Percentiles rank a stretch among this genome's conserved stretches.
Conservation (phyloP, 495 filamentous ascomycete species). For the Chaetomium cochliodes region DNA sequence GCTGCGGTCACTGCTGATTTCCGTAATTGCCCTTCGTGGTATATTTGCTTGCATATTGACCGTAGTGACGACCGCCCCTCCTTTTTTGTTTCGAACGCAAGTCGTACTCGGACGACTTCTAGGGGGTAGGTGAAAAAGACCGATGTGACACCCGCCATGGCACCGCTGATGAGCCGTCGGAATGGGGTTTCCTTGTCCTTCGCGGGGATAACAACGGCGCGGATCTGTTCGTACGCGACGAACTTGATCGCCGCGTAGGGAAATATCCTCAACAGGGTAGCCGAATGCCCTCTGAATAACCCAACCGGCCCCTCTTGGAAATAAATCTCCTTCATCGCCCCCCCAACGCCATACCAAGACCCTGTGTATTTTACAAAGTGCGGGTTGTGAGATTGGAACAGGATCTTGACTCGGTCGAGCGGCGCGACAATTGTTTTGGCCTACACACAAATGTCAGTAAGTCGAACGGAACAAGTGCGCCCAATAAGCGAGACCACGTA, state of each 20-base stretch:
- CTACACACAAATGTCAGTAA: slow-evolving; percentile 43
- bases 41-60: slow-evolving; percentile 78
- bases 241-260: slow-evolving; percentile 98
- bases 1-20: slow-evolving; percentile 21
- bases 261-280: slow-evolving; percentile 90
- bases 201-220: slow-evolving; percentile 66
- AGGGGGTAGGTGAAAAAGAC: slow-evolving; percentile 96
- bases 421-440: slow-evolving; percentile 95
- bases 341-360: slow-evolving; percentile 74
- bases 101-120: slow-evolving; percentile 85
- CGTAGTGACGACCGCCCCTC: slow-evolving; percentile 63
- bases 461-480: not conserved
- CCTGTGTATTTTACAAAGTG: slow-evolving; percentile 90
- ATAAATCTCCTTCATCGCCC: slow-evolving; percentile 82
- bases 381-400: slow-evolving; percentile 94
- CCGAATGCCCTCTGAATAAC: slow-evolving; percentile 89
- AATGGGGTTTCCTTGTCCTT: slow-evolving; percentile 73
- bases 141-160: slow-evolving; percentile 78
- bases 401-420: slow-evolving; percentile 96
- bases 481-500: slow-evolving; percentile 42
- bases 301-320: slow-evolving; percentile 67
- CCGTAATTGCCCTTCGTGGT: slow-evolving; percentile 59
- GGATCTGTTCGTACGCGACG: slow-evolving; percentile 93
- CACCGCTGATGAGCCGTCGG: slow-evolving; percentile 74
- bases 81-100: slow-evolving; percentile 86